Evolutionary conservation across 164 flowering plant genomes (phyloP).

Genomic region (Brasenia schreberi): DNA sequence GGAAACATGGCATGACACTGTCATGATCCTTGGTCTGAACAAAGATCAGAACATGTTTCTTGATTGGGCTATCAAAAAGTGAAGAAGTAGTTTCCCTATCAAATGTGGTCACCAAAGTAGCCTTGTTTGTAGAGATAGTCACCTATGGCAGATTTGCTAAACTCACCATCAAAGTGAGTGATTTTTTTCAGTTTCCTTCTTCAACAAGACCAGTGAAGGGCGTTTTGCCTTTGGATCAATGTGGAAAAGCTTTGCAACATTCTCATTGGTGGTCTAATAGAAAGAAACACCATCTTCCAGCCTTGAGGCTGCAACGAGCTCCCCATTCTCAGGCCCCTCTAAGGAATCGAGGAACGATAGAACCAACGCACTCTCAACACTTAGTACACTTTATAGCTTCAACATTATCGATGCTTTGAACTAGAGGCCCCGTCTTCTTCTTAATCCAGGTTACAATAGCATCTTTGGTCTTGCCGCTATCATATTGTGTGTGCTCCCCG

Average conservation of each 20-base stretch:
- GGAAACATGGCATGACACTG: constrained; percentile 46
- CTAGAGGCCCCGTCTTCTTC: constrained; percentile 87
- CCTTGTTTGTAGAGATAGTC: constrained; percentile 76
- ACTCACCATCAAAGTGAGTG: constrained; percentile 63
- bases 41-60: constrained; percentile 93
- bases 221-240: constrained; percentile 54
- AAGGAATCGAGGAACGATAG: constrained; percentile 72
- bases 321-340: constrained; percentile 87
- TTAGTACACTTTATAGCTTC: constrained; percentile 61
- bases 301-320: constrained; percentile 81
- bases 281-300: constrained; percentile 87
- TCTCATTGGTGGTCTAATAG: constrained; percentile 71
- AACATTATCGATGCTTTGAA: constrained; percentile 45
- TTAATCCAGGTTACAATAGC: constrained; percentile 84
- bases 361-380: constrained; percentile 47
- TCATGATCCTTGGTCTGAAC: constrained; percentile 51
- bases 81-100: constrained; percentile 70
- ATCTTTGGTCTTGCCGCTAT: constrained; percentile 66
- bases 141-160: constrained; percentile 47
- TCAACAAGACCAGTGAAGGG: constrained; percentile 75
- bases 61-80: constrained; percentile 73
- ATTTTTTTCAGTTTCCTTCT: constrained; percentile 79
- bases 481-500: constrained; percentile 65
- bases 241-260: constrained; percentile 83
- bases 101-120: constrained; percentile 73